A percentile compares a stretch with the other conserved stretches of the same genome.
These are phyloP conservation scores for Aquilaria yunnanensis DNA, from an alignment of 345 rosid species.

Conservation along the genomic window DNA sequence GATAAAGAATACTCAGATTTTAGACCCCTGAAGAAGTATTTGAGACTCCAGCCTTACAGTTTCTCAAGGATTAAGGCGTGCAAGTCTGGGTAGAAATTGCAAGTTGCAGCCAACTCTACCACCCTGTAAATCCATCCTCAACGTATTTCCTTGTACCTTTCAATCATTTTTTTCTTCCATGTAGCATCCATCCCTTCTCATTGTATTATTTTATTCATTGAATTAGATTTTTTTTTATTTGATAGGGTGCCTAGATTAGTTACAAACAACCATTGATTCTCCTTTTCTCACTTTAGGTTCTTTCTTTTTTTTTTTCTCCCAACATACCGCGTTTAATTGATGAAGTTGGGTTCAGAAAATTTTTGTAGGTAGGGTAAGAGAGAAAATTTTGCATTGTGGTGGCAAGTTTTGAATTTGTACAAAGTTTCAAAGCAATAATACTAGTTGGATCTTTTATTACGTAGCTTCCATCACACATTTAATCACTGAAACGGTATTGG, in stretches of 20 bases:
- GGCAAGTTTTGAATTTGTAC: no score
- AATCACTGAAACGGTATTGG: no score
- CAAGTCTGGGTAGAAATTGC: neutral
- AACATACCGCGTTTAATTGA: no score
- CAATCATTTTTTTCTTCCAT: neutral
- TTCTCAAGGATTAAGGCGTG: conserved; percentile 57
- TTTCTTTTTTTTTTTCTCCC: no score
- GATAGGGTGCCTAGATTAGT: conserved; percentile 1
- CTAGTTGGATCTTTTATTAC: no score
- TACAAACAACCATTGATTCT: conserved; percentile 3
- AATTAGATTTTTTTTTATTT: conserved; percentile 23
- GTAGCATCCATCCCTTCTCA: conserved; percentile 21
- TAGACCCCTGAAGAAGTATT: conserved; percentile 60
- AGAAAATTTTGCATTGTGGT: no score
- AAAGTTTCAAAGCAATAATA: no score
- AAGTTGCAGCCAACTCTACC: conserved; percentile 5
- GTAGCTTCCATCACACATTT: no score
- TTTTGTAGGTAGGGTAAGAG: no score
- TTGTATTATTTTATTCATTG: conserved; percentile 18
- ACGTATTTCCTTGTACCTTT: neutral
- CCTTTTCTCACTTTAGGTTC: no score
- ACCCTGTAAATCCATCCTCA: conserved; percentile 21
- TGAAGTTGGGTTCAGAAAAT: no score
- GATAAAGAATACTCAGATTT: conserved; percentile 59
- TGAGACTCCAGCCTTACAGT: conserved; percentile 67